Evolutionary conservation across 257 asterid species (phyloP), one percentile per base, ranked within the genome.

Genomic region (Solanum rostratum): DNA sequence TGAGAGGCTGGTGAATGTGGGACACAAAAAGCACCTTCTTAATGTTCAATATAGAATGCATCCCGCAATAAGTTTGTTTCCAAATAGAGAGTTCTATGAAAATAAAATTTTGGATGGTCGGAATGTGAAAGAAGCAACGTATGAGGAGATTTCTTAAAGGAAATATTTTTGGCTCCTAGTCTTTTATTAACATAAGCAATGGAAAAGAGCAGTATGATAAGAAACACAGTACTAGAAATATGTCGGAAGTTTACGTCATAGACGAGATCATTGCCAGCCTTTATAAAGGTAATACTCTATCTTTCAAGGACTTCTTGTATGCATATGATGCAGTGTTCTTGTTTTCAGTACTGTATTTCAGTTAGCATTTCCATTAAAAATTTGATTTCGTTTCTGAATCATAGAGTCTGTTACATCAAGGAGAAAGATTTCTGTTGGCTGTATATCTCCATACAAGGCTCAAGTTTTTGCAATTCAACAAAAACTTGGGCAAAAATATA

Each of bases 381-480:
- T 6, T 33, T 6, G 7, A 80, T 27, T 39, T 9, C 65, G 69
- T 66, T 52, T 69, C 81, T 53, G 65, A 52, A 39, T 39, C 3
- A 20, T 74, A 95, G 98, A 88, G 84, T 89, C 70, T 65, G 69
- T 60, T 52, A 68, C 84, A 12, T 89, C 90, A 11, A 88, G 82
- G 85, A 79, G 84, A 81, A 92, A 86, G 86, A 84, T 92, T 18
- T 91, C 92, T 3, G 91, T 95, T 46, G 97, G 97, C 66, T 92
- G 97, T 91, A 92, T 95, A 82, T 95, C 98, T 10, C 97, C 97
- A 2, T 95, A 95, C 88, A 92, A 91, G 54, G 97, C 94, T 84
- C 97, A 92, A 88, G 97, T 90, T 55, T 80, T n/a, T 55, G 98
- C 93, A 4, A 92, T 93, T 80, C 86, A 88, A 83, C 88, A 91